Evolutionary conservation across 345 rosid genomes (phyloP).

Genomic region (Salix arbutifolia): DNA sequence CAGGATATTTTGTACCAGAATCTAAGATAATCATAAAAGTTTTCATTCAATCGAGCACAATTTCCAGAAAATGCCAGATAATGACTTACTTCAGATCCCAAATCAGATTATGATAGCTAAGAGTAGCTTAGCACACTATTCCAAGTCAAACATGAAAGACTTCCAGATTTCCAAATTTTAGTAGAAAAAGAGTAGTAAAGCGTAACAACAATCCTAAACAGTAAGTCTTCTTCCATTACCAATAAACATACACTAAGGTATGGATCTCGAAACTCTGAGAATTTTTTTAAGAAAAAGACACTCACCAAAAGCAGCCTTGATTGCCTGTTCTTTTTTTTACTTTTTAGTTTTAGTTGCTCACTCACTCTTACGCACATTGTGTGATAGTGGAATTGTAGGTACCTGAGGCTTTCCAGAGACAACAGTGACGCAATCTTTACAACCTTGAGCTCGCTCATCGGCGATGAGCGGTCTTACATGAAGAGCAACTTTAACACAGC

Average conservation of each 20-base stretch:
- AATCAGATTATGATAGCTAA: conserved; percentile 10
- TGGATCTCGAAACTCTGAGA: conserved; percentile 35
- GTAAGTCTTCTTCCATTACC: neutral
- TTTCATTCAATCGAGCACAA: conserved; percentile 3
- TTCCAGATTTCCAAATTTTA: conserved; percentile 8
- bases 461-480: conserved; percentile 95
- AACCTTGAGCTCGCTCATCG: conserved; percentile 86
- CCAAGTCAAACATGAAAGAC: conserved; percentile 26
- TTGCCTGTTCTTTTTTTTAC: neutral
- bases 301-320: neutral
- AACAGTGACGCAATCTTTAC: conserved; percentile 91
- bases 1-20: conserved; percentile 5
- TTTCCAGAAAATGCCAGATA: conserved; percentile 17
- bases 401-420: conserved; percentile 96
- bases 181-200: neutral
- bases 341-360: neutral
- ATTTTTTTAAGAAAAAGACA: neutral
- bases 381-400: conserved; percentile 5
- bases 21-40: conserved; percentile 3
- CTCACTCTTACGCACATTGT: conserved; percentile 5
- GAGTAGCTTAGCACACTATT: conserved; percentile 3
- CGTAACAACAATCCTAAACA: neutral
- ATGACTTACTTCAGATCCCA: conserved; percentile 25
- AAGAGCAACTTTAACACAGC: conserved; percentile 95
- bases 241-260: conserved; percentile 28